These are phyloP conservation scores for Nannochloropsis oceanica DNA, from an alignment of 108 stramenopile species.

Conservation along the genomic window DNA sequence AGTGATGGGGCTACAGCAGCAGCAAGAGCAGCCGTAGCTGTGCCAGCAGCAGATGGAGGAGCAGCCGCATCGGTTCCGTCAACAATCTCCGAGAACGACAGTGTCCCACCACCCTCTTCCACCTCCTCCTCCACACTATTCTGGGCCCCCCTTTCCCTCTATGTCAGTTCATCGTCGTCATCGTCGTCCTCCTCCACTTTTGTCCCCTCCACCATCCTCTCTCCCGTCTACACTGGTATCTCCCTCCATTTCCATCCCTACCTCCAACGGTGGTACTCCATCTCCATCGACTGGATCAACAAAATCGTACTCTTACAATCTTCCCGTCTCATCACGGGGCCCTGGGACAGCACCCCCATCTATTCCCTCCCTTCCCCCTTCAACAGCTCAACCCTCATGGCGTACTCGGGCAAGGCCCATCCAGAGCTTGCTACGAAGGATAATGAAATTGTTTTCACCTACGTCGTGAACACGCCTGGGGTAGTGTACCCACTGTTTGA, in stretches of 20 bases:
- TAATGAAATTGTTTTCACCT: background rate
- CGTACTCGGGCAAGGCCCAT: background rate
- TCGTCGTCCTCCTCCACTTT: background rate
- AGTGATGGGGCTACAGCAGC: background rate
- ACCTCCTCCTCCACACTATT: background rate
- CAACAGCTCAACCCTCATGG: background rate
- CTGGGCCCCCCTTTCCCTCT: background rate
- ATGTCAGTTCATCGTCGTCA: background rate
- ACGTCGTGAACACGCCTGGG: background rate
- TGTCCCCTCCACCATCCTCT: background rate
- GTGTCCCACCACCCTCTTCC: background rate
- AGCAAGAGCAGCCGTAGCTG: background rate
- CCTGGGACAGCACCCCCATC: background rate
- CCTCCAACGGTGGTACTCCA: background rate
- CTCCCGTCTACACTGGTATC: background rate
- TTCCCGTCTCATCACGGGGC: background rate
- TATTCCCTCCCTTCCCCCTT: background rate
- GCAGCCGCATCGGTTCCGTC: background rate
- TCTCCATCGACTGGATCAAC: background rate
- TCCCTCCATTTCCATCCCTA: background rate
- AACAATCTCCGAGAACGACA: background rate
- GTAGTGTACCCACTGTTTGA: background rate
- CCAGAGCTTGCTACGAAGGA: background rate
- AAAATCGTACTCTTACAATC: background rate
- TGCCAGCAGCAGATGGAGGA: background rate